Conservation (phyloP, 257 asterid genomes). For the Rauvolfia tetraphylla region DNA sequence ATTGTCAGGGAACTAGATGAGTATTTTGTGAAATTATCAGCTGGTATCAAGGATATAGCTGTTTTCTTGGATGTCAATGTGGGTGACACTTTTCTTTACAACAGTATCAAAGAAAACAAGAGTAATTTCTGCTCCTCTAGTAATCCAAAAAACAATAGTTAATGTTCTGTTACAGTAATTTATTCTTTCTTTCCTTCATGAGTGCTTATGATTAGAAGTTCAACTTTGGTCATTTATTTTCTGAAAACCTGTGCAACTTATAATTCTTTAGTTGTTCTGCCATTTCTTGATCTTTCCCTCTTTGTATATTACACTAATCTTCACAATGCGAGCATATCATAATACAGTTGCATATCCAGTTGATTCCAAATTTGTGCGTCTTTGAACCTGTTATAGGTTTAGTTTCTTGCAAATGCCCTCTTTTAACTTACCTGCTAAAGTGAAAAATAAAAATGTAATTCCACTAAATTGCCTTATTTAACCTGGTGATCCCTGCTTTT, state of each 20-base stretch:
- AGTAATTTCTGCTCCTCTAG: conserved; percentile 38
- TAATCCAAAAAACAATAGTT: background rate
- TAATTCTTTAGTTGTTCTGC: background rate
- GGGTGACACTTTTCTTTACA: conserved; percentile 46
- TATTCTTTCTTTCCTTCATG: background rate
- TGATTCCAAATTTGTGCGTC: background rate
- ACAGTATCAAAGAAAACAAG: conserved; percentile 47
- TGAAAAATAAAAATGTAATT: background rate
- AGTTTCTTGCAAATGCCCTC: background rate
- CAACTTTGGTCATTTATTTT: background rate
- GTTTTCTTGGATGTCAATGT: conserved; percentile 59
- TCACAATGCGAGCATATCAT: background rate
- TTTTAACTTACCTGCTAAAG: background rate
- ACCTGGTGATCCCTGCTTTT: background rate
- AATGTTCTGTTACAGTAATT: background rate
- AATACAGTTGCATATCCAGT: background rate
- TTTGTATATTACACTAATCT: background rate
- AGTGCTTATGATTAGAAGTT: background rate
- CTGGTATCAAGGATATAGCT: conserved; percentile 58
- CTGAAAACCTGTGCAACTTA: background rate
- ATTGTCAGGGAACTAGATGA: conserved; percentile 69
- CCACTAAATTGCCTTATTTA: background rate
- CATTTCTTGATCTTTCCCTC: background rate
- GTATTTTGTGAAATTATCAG: conserved; percentile 69
- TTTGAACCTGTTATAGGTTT: background rate